Base-by-base conservation (phyloP, 768 basidiomycete genomes). In the Trametes cubensis region DNA sequence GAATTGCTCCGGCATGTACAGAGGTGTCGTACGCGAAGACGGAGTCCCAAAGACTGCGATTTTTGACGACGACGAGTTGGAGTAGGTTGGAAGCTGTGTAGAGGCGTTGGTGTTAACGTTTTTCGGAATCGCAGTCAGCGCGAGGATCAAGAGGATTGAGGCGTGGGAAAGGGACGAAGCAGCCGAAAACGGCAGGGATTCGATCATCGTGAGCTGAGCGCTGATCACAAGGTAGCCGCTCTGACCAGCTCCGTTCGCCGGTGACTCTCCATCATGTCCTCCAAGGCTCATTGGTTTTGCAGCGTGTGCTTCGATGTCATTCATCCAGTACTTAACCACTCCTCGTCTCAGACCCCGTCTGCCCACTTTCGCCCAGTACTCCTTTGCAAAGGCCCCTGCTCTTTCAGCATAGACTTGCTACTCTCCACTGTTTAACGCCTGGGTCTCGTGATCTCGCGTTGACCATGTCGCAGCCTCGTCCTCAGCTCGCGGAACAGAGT, bases 1-100 rank as follows among this genome's bases (percentile, higher is more conserved):
- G 63, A 93, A 92, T 71, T 89, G 85, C 67, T 76, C 81, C 20
- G 89, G 92, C 8, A 94, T 94, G 92, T 93, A 92, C 70, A 82
- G 92, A 28, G 92, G 92, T 6, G 79, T 92, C 17, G 85, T 92
- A 38, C 76, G 80, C 46, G 76, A 79, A 64, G 89, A 93, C 61
- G 92, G 90, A 11, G 71, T 85, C 8, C 80, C 89, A 0, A 83
- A 83, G 73, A 89, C 87, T 0, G 92, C 90, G 13, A 90, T 93
- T 55, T 93, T 94, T 72, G 75, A 75, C 20, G 90, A 92, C 63
- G 92, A 94, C 50, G 77, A 70, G 49, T 60, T 76, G 13, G 61
- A 66, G 13, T 70, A 53, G 60, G 45, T 21, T 25, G 4, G 14
- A 13, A 18, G n/a, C 20, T 51, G 17, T 34, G 30, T 34, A 21